phyloP scores from a whole-genome alignment of 116 monocot genomes.

The Posidonia oceanica region DNA sequence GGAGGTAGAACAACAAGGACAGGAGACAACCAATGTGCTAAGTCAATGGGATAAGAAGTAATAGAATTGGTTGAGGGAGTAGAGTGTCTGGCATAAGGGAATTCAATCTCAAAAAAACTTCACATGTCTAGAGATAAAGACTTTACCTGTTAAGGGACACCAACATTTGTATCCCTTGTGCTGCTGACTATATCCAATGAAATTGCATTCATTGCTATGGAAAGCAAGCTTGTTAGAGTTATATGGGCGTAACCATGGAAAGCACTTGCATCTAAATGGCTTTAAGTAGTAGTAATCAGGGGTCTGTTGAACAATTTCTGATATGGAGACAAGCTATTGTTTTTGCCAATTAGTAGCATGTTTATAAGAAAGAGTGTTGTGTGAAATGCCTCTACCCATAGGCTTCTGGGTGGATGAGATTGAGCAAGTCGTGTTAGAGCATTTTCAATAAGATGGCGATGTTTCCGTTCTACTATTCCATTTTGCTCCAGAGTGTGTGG shows the following conservation, averaged over 20 bases:
- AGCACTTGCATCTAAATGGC: neutral
- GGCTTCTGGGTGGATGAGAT: neutral
- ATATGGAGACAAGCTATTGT: neutral
- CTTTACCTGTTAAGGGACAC: neutral
- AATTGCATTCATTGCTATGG: neutral
- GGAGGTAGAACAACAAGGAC: no score
- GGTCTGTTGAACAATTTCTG: neutral
- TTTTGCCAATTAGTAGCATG: neutral
- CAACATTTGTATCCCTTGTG: neutral
- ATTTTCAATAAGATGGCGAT: neutral
- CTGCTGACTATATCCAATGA: neutral
- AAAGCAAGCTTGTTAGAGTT: neutral
- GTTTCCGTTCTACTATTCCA: conserved; percentile 3
- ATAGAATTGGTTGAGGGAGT: neutral
- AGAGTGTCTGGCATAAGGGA: neutral
- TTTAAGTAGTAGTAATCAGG: neutral
- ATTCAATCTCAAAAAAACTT: neutral
- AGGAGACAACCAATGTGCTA: no score
- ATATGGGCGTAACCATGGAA: neutral
- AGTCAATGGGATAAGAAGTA: no score
- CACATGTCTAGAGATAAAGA: neutral
- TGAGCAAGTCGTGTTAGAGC: neutral
- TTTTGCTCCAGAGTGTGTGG: conserved; percentile 1
- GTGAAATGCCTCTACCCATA: neutral
- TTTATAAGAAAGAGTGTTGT: neutral